Conservation (phyloP, 2,329 filamentous ascomycete genomes). For the Paracorniculantispora psalliotae region DNA sequence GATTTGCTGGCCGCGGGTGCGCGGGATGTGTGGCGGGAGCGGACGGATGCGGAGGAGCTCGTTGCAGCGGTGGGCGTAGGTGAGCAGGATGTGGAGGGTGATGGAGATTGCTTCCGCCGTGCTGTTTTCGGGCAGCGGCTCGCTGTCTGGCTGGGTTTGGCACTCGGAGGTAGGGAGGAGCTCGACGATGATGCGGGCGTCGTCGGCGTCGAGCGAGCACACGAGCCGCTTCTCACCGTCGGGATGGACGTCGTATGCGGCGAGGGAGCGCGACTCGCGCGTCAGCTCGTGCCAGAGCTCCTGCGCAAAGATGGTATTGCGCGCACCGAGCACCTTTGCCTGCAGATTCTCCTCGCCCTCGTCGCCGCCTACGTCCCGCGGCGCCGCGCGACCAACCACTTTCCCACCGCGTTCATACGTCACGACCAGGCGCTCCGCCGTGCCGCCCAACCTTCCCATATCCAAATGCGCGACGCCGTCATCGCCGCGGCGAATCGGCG, state of each 20-base stretch:
- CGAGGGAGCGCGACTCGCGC: slow-evolving; percentile 70
- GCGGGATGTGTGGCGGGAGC: slow-evolving; percentile 33
- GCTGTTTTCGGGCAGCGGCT: slow-evolving; percentile 34
- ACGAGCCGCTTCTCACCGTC: slow-evolving; percentile 54
- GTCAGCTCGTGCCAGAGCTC: slow-evolving; percentile 89
- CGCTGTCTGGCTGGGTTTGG: slow-evolving; percentile 26
- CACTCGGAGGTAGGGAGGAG: slow-evolving; percentile 59
- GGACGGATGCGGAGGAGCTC: slow-evolving; percentile 63
- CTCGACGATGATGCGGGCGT: slow-evolving; percentile 58
- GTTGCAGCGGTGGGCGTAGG: slow-evolving; percentile 72
- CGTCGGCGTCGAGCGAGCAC: slow-evolving; percentile 46
- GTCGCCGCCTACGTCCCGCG: slow-evolving; percentile 41
- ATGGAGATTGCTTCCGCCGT: slow-evolving; percentile 63
- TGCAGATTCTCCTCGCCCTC: slow-evolving; percentile 48
- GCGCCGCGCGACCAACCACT: slow-evolving; percentile 54
- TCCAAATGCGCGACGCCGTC: slow-evolving; percentile 75
- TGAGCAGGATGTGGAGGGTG: slow-evolving; percentile 69
- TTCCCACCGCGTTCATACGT: slow-evolving; percentile 54
- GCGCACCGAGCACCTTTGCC: slow-evolving; percentile 65
- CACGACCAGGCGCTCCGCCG: slow-evolving; percentile 60
- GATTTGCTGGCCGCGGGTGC: slow-evolving; percentile 34
- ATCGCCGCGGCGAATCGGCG: slow-evolving; percentile 67
- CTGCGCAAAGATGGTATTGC: slow-evolving; percentile 75
- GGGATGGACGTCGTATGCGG: slow-evolving; percentile 64
- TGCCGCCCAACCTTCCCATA: slow-evolving; percentile 46